A percentile compares a stretch with the other conserved stretches of the same genome.
phyloP scores from a whole-genome alignment of 2,329 filamentous ascomycete species.

The Sporothrix protearum region DNA sequence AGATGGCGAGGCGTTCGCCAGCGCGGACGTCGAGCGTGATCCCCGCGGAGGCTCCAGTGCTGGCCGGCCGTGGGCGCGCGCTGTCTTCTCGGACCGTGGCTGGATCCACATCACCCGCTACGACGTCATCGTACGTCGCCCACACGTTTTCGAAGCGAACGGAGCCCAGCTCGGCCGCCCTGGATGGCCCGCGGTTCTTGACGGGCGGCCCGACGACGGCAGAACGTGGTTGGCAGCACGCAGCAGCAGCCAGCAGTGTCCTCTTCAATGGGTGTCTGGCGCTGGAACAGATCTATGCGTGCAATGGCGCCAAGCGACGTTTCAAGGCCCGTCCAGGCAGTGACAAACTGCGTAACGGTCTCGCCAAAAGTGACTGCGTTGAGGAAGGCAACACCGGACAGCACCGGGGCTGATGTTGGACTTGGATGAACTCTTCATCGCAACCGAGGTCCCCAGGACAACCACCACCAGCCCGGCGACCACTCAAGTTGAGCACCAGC shows the following conservation, averaged over 20 bases:
- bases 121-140: background rate
- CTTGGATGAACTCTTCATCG: background rate
- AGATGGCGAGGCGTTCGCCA: constrained; percentile 36
- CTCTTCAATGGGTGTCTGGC: background rate
- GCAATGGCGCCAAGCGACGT: constrained; percentile 10
- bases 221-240: no score
- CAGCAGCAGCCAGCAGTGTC: no score
- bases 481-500: constrained; percentile 6
- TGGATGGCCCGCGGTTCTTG: background rate
- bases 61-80: background rate
- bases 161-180: background rate
- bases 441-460: constrained; percentile 1
- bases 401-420: constrained; percentile 10
- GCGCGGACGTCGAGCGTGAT: constrained; percentile 15
- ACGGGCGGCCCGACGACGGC: background rate
- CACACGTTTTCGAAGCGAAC: constrained; percentile 7
- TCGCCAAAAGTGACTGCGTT: constrained; percentile 15
- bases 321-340: constrained; percentile 2
- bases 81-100: background rate
- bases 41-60: constrained; percentile 13
- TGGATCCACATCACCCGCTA: background rate
- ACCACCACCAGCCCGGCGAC: constrained; percentile 5
- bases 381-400: constrained; percentile 4
- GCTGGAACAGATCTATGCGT: constrained; percentile 4
- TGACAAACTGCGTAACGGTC: constrained; percentile 6